A percentile compares a stretch with the other conserved stretches of the same genome.
These are phyloP conservation scores for Podila clonocystis DNA, from an alignment of 192 early-diverging fungal genomes.

Conservation along the genomic window DNA sequence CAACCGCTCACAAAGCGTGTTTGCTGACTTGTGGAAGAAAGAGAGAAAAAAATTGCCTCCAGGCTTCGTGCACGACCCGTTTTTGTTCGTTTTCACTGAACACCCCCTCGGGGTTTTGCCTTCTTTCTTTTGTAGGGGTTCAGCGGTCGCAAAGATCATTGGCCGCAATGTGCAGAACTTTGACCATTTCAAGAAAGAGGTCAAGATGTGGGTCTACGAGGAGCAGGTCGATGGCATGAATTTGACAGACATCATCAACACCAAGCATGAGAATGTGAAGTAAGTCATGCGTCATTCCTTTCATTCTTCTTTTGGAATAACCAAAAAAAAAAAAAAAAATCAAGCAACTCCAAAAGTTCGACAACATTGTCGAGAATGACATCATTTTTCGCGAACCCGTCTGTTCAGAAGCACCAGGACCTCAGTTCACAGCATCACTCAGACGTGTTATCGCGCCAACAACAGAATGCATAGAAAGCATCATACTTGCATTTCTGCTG, in stretches of 20 bases:
- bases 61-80: not conserved
- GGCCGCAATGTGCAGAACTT: constrained; percentile 76
- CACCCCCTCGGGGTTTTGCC: too few relatives aligned
- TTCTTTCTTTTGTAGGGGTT: constrained; percentile 73
- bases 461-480: too few relatives aligned
- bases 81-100: not conserved
- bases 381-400: too few relatives aligned
- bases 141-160: constrained; percentile 92
- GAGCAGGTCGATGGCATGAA: constrained; percentile 85
- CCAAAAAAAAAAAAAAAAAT: too few relatives aligned
- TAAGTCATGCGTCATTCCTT: constrained; percentile 13
- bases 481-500: too few relatives aligned
- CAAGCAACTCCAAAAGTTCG: too few relatives aligned
- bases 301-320: not conserved
- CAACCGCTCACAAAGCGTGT: not conserved
- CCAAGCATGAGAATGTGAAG: constrained; percentile 91
- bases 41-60: not conserved
- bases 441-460: too few relatives aligned
- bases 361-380: too few relatives aligned
- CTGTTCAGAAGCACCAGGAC: too few relatives aligned
- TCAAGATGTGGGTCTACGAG: constrained; percentile 97
- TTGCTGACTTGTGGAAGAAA: not conserved
- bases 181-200: constrained; percentile 80
- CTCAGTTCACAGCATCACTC: not conserved
- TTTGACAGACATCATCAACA: constrained; percentile 96